Base-by-base conservation (phyloP, 768 basidiomycete genomes). In the Saitozyma podzolica region DNA sequence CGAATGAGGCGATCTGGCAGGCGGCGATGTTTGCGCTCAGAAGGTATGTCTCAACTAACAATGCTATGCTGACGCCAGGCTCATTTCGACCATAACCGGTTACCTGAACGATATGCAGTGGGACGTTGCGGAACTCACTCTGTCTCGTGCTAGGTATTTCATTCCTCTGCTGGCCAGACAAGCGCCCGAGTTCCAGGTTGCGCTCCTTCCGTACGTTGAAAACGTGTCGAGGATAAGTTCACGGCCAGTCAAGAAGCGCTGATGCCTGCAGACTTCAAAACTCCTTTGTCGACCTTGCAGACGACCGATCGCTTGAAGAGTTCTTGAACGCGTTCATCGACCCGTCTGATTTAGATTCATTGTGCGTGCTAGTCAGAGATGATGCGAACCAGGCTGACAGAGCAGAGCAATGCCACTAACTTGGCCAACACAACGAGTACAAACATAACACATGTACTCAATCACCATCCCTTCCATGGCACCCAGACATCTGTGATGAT, bases 1-100 rank as follows among this genome's bases (percentile, higher is more conserved):
- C 49, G 49, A 29, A 50, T 50, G 29, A n/a, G 9, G 49, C 49
- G 9, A 50, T 50, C 9, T 50, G 49, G 49, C 49, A 50, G n/a
- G 29, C 29, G 17, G 49, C 49, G 29, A 9, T 9, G 17, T 50
- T 50, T n/a, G 49, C 10, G 9, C 49, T 50, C 10, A 10, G 49
- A 29, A n/a, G 49, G 49, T 50, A 50, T 50, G 49, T n/a, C 49
- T n/a, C n/a, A 9, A 9, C n/a, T 29, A 29, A 29, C 9, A n/a
- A 9, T 50, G 9, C 10, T n/a, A n/a, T 17, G 49, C 49, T 50
- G 49, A 50, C 49, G 29, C 9, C 29, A 50, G 49, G 17, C 29
- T 50, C 29, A 50, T 50, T 17, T 50, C 49, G 17, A 29, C 49
- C 16, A 9, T 50, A 29, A 50, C 49, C 17, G 49, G 49, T 9